Base-by-base conservation (phyloP, 75 land plant genomes). In the Pinus albicaulis region DNA sequence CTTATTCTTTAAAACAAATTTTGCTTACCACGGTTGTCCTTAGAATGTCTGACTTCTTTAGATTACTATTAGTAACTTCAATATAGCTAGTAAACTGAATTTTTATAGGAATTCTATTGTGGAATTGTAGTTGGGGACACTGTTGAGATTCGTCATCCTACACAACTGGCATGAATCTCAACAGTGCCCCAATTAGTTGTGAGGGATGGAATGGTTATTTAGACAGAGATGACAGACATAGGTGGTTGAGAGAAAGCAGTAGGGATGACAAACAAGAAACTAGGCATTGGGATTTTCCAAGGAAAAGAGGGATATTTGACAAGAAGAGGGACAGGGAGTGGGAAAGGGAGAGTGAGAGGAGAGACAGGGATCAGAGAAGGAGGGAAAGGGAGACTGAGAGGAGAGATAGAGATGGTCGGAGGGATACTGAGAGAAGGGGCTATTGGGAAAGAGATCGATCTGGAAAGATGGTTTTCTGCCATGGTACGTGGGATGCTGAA, bases 361-460 rank as follows among this genome's bases (percentile, higher is more conserved):
- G 80, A 41, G 82, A 77, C 62, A 82, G 86, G 55, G 86, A 77
- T 79, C 56, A 68, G 71, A 56, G 61, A 55, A 72, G 68, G 77
- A 70, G 71, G n/a, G 76, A 81, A 69, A 81, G 75, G 31, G 87
- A 85, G 59, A 76, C 26, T 73, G 72, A 74, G 23, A 78, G 83
- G 63, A 74, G 63, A 74, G 86, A 77, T 17, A 52, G 82, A 61
- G 78, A 86, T 38, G 16, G 78, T 57, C 75, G 86, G 65, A 41
- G 55, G 64, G 86, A 82, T 2, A 81, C 78, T 61, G 88, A 82
- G 62, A 65, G 75, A 31, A 79, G 80, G 59, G 90, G 92, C 57
- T 87, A 85, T 80, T 86, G 91, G 89, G 89, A 89, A 82, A 80
- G 93, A 80, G 91, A 89, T 62, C 59, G 77, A 64, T 76, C 74